phyloP scores from a whole-genome alignment of 306 rosid genomes.

The Dryas alaskensis region DNA sequence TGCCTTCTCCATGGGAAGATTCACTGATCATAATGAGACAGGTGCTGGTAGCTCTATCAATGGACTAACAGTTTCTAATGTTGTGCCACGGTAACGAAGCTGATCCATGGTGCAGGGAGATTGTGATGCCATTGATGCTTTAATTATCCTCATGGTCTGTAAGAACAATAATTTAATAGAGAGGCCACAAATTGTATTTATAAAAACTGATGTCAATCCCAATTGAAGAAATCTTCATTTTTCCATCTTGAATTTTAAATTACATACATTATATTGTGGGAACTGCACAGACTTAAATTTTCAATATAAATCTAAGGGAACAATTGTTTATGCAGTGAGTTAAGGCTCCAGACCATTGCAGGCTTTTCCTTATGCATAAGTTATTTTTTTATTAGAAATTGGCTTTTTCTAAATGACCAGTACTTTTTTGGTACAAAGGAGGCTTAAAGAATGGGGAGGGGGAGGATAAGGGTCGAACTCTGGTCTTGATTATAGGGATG shows the following conservation, averaged over 20 bases:
- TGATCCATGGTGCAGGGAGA: background rate
- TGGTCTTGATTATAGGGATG: no score
- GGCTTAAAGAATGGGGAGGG: no score
- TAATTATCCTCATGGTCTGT: background rate
- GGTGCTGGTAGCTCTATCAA: constrained; percentile 8
- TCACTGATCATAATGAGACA: background rate
- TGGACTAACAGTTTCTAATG: constrained; percentile 17
- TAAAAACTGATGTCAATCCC: background rate
- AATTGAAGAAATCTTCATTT: background rate
- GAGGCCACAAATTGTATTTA: background rate
- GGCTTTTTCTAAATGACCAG: no score
- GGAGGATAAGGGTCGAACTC: no score
- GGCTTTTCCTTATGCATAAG: no score
- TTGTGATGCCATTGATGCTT: background rate
- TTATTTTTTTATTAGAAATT: no score
- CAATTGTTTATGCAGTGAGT: no score
- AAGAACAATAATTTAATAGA: background rate
- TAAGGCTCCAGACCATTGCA: no score
- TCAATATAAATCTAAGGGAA: no score
- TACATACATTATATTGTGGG: background rate
- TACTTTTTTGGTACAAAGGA: no score
- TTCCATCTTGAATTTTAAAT: background rate
- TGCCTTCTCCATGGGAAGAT: constrained; percentile 11
- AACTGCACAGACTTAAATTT: background rate
- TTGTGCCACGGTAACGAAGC: constrained; percentile 1